phyloP scores from a whole-genome alignment of 192 early-diverging fungal species.

The Piromyces finnis region DNA sequence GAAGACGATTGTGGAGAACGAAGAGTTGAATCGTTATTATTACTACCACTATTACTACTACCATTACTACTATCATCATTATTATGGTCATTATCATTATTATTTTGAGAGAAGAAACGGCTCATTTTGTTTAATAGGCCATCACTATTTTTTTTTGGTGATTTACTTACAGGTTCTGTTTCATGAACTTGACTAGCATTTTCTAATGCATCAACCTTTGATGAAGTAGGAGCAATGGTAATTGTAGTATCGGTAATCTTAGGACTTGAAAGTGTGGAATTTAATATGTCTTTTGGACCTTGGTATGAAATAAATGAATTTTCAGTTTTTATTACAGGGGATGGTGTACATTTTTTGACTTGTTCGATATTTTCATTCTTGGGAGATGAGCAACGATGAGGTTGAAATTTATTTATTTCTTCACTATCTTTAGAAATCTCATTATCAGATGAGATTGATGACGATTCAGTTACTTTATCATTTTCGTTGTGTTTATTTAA shows the following conservation, averaged over 20 bases:
- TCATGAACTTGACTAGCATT: too few species aligned
- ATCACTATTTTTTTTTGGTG: not conserved
- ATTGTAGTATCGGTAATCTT: not conserved
- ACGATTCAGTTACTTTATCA: not conserved
- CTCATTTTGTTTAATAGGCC: not conserved
- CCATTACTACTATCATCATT: not conserved
- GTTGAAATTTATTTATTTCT: not conserved
- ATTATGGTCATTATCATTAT: not conserved
- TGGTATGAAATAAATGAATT: not conserved
- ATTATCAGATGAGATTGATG: not conserved
- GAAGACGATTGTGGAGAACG: too few species aligned
- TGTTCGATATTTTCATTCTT: too few species aligned
- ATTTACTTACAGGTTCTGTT: too few species aligned
- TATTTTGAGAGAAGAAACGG: not conserved
- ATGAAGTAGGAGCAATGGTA: not conserved
- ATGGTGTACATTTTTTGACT: too few species aligned
- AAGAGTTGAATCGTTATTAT: too few species aligned
- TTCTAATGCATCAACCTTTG: not conserved
- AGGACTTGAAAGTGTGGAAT: not conserved
- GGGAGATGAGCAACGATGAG: not conserved
- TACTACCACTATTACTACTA: too few species aligned
- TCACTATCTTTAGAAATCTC: not conserved
- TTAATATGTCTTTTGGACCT: not conserved
- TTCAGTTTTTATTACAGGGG: too few species aligned
- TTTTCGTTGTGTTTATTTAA: too few species aligned